Conservation (phyloP, 768 basidiomycete genomes). For the Agrocybe praecox region DNA sequence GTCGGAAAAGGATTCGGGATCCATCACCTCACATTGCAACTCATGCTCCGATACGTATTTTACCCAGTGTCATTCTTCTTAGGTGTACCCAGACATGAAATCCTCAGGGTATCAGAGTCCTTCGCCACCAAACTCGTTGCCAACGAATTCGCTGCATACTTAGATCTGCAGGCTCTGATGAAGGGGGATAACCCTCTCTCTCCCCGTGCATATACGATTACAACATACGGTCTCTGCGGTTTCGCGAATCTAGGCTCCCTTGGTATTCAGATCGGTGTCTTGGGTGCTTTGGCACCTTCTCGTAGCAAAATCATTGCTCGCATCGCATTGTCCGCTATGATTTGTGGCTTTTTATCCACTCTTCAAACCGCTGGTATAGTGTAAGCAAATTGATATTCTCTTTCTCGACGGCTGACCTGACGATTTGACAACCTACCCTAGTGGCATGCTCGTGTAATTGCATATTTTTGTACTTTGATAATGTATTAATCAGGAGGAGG, state of each 20-base stretch:
- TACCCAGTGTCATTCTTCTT: constrained; percentile 86
- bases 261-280: constrained; percentile 74
- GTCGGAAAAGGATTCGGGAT: constrained; percentile 87
- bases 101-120: constrained; percentile 76
- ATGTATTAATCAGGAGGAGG: constrained; percentile 21
- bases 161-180: constrained; percentile 54
- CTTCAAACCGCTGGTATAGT: constrained; percentile 31
- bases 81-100: constrained; percentile 81
- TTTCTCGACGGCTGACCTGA: background rate
- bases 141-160: constrained; percentile 85
- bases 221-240: constrained; percentile 87
- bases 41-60: constrained; percentile 84
- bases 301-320: constrained; percentile 71
- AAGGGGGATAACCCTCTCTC: constrained; percentile 44
- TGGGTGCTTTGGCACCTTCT: constrained; percentile 48
- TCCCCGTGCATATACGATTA: constrained; percentile 77
- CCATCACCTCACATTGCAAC: constrained; percentile 77
- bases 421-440: background rate
- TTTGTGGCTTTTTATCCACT: constrained; percentile 30
- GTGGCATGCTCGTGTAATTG: constrained; percentile 25
- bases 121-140: constrained; percentile 87
- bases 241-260: constrained; percentile 88
- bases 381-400: constrained; percentile 27
- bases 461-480: background rate
- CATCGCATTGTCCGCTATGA: constrained; percentile 33